Base-by-base conservation (phyloP, 1,139 yeast species). In the Scheffersomyces illinoinensis region DNA sequence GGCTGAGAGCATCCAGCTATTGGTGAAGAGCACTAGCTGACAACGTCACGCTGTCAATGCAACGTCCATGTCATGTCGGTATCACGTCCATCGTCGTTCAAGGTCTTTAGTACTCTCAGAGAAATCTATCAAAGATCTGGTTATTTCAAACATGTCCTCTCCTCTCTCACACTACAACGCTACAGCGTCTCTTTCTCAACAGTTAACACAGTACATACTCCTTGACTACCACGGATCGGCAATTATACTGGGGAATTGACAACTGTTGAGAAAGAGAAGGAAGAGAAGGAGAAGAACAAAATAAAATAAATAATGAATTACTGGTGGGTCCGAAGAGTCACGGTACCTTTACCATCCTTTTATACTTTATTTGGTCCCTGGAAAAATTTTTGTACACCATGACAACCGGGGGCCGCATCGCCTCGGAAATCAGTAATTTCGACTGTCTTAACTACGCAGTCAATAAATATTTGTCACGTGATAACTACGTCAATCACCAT, bases 241-340 rank as follows among this genome's bases (percentile, higher is more conserved):
- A 66, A 63, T 65, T 66, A 66, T 59, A 61, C 60, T 61, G 63
- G 66, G 71, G 69, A 64, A 63, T 63, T 64, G 71, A 64, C 63
- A 66, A 67, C 64, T 65, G 72, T 70, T 71, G 70, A 69, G 72
- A 70, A 64, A 66, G 64, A 66, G 71, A 66, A 65, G 58, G 64
- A 57, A 59, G 65, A 59, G 62, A 61, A 61, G 63, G 63, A 61
- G 62, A 66, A 66, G 60, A 62, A 61, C 65, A 65, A 64, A 66
- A 61, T 57, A 63, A 62, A 64, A 52, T 49, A 53, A 51, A 50
- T 56, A 57, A 52, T 50, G 52, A 57, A 51, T 56, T 20, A 48
- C 21, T 20, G n/a, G 26, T 48, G 21, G 51, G 14, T 24, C 33
- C 24, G 43, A 20, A 21, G 14, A 26, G 46, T 50, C 57, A 24